phyloP scores from a whole-genome alignment of 208 protist genomes.

The Trichomonas gallinae region DNA sequence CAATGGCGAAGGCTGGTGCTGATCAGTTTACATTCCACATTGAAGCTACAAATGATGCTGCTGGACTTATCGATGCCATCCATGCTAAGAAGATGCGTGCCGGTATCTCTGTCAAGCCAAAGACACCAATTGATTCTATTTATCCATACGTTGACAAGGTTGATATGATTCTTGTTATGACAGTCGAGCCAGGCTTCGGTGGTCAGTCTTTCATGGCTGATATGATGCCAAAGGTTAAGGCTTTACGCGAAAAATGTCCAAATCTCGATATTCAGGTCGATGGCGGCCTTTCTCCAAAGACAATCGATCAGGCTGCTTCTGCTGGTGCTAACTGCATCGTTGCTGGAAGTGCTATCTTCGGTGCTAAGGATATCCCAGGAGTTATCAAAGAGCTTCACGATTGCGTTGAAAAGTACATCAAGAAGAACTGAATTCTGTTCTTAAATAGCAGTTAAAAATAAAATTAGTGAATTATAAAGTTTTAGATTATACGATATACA shows the following conservation, averaged over 20 bases:
- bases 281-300: slow-evolving; percentile 77
- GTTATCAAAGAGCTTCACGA: slow-evolving; percentile 6
- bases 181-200: slow-evolving; percentile 96
- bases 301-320: slow-evolving; percentile 65
- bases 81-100: slow-evolving; percentile 58
- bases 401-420: background rate
- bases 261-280: slow-evolving; percentile 90
- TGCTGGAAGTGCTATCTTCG: slow-evolving; percentile 85
- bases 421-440: background rate
- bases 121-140: slow-evolving; percentile 48
- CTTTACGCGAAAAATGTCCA: slow-evolving; percentile 57
- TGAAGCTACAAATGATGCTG: slow-evolving; percentile 60
- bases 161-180: slow-evolving; percentile 92
- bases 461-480: too few relatives aligned
- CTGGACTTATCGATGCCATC: slow-evolving; percentile 51
- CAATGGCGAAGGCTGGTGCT: slow-evolving; percentile 65
- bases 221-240: slow-evolving; percentile 80
- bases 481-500: too few relatives aligned
- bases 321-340: slow-evolving; percentile 94
- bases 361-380: slow-evolving; percentile 28
- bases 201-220: slow-evolving; percentile 92
- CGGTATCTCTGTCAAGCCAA: slow-evolving; percentile 81
- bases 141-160: slow-evolving; percentile 46
- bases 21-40: slow-evolving; percentile 77
- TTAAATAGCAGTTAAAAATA: too few relatives aligned